These are phyloP conservation scores for Chlorella vulgaris DNA, from an alignment of 139 green algal genomes.

Conservation along the genomic window DNA sequence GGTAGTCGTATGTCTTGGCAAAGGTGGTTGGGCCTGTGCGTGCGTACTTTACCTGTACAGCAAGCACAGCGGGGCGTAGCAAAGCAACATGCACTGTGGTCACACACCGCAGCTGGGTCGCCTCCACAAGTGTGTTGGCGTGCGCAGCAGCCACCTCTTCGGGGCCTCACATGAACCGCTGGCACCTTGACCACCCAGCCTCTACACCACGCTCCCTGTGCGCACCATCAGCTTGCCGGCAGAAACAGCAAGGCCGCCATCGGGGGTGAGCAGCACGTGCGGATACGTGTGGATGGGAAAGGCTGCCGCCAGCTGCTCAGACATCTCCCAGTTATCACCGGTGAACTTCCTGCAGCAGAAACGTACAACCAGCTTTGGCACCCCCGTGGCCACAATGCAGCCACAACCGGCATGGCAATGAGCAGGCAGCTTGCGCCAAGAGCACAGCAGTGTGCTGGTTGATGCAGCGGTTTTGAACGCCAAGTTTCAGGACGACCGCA, in stretches of 20 bases:
- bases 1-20: background rate
- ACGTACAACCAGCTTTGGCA: background rate
- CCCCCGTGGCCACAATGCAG: background rate
- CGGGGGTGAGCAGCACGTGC: background rate
- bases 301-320: constrained; percentile 2
- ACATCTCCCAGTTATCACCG: background rate
- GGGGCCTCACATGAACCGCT: background rate
- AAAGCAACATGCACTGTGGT: no score
- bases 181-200: background rate
- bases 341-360: background rate
- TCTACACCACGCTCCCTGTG: background rate
- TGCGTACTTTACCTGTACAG: background rate
- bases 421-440: no score
- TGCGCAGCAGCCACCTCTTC: background rate
- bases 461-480: no score
- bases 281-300: constrained; percentile 21
- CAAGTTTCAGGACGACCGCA: no score
- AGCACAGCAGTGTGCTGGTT: no score
- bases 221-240: background rate
- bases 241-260: background rate
- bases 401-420: background rate
- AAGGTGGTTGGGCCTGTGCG: background rate
- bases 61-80: no score
- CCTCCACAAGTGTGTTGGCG: no score
- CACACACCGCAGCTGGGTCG: no score